Base-by-base conservation (phyloP, 2,329 filamentous ascomycete genomes). In the Fusarium sp. region DNA sequence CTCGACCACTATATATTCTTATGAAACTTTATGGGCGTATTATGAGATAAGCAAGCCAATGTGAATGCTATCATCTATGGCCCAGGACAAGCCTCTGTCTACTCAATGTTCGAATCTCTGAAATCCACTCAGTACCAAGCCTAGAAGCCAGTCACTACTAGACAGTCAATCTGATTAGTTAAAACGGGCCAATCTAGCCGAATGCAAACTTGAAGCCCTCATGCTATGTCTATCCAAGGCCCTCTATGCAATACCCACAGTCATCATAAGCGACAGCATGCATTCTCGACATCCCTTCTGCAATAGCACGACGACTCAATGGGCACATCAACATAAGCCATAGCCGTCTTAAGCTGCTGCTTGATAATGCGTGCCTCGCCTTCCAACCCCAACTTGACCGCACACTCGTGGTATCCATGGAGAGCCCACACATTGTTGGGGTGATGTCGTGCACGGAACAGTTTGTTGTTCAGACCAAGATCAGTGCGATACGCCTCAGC, bases 341-440 rank as follows among this genome's bases (percentile, higher is more conserved):
- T 62, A 1, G 85, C 85, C 53, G 81, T 61, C 56, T 78, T 78
- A 62, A 90, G 69, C 72, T 84, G 80, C 61, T 79, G 70, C 53
- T 71, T 67, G 13, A 73, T 51, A 19, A 73, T 70, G 11, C 65
- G 59, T 2, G 78, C 79, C 63, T 79, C 79, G 0, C 72, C 74
- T 2, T 63, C 48, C 12, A 81, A 74, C 0, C 84, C 85, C 32
- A 71, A 72, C 59, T 78, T 83, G 7, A 79, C 70, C 45, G 91
- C 71, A 69, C 89, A 91, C 75, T 92, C 90, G 56, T 90, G 82
- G 59, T 87, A 89, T 0, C 90, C 90, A 68, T 90, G 86, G 59
- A 92, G 73, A 22, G 88, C 83, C 90, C 90, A 92, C 0, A 92
- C 85, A 62, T 92, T 92, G 45, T 88, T 88, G 6, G 84, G 87